Evolutionary conservation across 2,329 filamentous ascomycete species (phyloP), one percentile per base, ranked within the genome.

Genomic region (Mariannaea sp.): DNA sequence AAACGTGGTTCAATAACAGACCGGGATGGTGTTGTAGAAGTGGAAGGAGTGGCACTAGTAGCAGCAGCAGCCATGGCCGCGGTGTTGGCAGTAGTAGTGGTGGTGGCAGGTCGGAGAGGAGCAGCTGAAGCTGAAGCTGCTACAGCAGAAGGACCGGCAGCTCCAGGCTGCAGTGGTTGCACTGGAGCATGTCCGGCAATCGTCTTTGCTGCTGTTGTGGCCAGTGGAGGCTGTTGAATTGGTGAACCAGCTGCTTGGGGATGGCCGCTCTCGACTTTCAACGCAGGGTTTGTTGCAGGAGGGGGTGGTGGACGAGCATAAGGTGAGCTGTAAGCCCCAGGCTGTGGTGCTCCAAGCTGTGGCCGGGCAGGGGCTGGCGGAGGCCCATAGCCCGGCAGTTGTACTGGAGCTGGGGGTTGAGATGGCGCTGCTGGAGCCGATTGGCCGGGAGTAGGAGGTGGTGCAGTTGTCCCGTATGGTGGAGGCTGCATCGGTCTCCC

Each of bases 1-100:
- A 80, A 66, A 27, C 72, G 71, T 1, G 75, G 73, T n/a, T 79
- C 72, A 20, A 81, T 75, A 20, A 76, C 73, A 7, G 71, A 70
- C 26, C 70, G 67, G 7, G 64, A 52, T 10, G 68, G 55, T n/a
- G 59, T 51, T n/a, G 64, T 41, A 4, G 60, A 45, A 8, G 69
- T 53, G 16, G 70, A 58, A n/a, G 68, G 13, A 29, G 47, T 57
- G 32, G 65, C 57, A 4, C 66, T 57, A 32, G 65, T 57, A 4
- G 66, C 49, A 9, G 69, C n/a, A n/a, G n/a, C n/a, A n/a, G n/a
- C n/a, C n/a, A n/a, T n/a, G n/a, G n/a, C n/a, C n/a, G n/a, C n/a
- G n/a, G n/a, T n/a, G n/a, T n/a, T n/a, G n/a, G n/a, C n/a, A n/a
- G 68, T 17, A 29, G 47, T 57, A 32, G 65, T 57, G 4, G 67